Percentiles rank a stretch among this genome's conserved stretches.
These are phyloP conservation scores for Telfairia occidentalis DNA, from an alignment of 331 rosid genomes.

Conservation along the genomic window DNA sequence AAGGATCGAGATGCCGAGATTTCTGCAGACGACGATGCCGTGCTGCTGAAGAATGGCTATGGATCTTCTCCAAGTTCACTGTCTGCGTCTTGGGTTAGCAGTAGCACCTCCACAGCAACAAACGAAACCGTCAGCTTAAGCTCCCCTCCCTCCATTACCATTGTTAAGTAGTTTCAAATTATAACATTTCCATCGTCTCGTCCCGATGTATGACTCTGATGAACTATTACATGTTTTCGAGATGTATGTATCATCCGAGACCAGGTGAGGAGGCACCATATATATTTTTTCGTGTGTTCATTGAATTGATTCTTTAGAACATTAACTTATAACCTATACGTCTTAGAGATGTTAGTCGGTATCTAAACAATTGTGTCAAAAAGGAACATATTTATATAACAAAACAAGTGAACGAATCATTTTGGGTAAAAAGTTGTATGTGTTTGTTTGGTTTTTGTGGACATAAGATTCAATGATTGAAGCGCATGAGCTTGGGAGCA, in stretches of 20 bases:
- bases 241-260: not conserved
- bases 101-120: conserved; percentile 2
- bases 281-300: not conserved
- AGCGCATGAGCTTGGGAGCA: conserved; percentile 70
- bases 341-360: too few relatives aligned
- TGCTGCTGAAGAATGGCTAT: conserved; percentile 27
- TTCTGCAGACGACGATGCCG: conserved; percentile 28
- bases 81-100: conserved; percentile 9
- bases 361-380: not conserved
- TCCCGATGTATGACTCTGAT: not conserved
- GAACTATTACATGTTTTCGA: not conserved
- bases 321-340: too few relatives aligned
- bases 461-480: conserved; percentile 16
- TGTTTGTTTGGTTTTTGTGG: not conserved
- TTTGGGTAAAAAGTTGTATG: not conserved
- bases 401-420: too few relatives aligned
- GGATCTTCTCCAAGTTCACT: conserved; percentile 34
- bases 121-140: conserved; percentile 3
- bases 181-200: not conserved
- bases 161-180: not conserved
- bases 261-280: not conserved
- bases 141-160: not conserved
- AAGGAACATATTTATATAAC: too few relatives aligned
- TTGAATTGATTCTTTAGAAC: conserved; percentile 5
- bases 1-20: conserved; percentile 38